A percentile compares a stretch with the other conserved stretches of the same genome.
phyloP scores from a whole-genome alignment of 2,329 filamentous ascomycete species.

The Sodiomyces alkalinus region DNA sequence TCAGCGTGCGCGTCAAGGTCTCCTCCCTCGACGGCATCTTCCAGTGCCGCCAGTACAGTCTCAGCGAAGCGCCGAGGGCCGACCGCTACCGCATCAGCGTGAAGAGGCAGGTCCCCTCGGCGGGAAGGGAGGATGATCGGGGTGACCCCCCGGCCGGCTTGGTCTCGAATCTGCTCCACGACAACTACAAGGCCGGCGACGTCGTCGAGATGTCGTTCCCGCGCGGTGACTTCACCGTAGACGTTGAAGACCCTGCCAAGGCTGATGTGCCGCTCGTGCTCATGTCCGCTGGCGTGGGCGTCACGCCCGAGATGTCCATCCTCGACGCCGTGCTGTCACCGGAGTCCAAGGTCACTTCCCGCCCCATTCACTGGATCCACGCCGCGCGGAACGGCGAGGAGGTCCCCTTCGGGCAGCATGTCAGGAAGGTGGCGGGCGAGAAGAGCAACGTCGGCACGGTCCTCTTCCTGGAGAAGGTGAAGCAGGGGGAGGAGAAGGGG shows the following conservation, averaged over 20 bases:
- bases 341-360: constrained; percentile 11
- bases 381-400: constrained; percentile 33
- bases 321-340: constrained; percentile 33
- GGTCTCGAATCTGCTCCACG: constrained; percentile 38
- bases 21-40: constrained; percentile 40
- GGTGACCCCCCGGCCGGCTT: constrained; percentile 21
- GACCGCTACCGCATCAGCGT: constrained; percentile 59
- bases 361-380: constrained; percentile 49
- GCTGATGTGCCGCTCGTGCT: constrained; percentile 41
- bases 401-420: constrained; percentile 38
- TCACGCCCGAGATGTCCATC: constrained; percentile 52
- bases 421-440: constrained; percentile 25
- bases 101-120: constrained; percentile 38
- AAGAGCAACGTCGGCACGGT: constrained; percentile 32
- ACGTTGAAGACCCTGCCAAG: constrained; percentile 24
- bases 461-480: constrained; percentile 41
- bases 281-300: constrained; percentile 52
- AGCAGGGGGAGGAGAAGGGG: constrained; percentile 27
- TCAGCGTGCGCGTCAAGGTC: constrained; percentile 48
- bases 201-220: constrained; percentile 39
- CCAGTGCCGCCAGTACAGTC: constrained; percentile 62
- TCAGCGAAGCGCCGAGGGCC: constrained; percentile 41
- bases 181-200: constrained; percentile 31
- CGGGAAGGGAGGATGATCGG: constrained; percentile 16
- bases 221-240: constrained; percentile 46